Base-by-base conservation (phyloP, 495 filamentous ascomycete species). In the Aspergillus coremiiformis region DNA sequence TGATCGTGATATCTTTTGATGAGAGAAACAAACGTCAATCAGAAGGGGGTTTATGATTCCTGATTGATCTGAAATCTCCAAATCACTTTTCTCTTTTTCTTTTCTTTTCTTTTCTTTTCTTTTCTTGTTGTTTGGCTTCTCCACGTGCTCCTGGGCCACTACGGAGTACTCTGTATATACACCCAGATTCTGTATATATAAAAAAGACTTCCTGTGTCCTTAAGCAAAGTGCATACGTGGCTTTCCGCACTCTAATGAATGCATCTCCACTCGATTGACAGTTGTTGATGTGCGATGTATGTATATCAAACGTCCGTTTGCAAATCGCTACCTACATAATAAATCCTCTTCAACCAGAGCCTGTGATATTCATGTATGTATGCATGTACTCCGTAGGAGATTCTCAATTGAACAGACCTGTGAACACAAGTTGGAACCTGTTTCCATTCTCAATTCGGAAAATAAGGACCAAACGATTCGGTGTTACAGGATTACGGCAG, bases 401-500 rank as follows among this genome's bases (percentile, higher is more conserved):
- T n/a, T n/a, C n/a, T n/a, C n/a, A n/a, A n/a, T n/a, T n/a, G n/a
- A n/a, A n/a, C n/a, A n/a, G n/a, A n/a, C n/a, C n/a, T n/a, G n/a
- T n/a, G n/a, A n/a, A n/a, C n/a, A n/a, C n/a, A n/a, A n/a, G n/a
- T n/a, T n/a, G 20, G 37, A 41, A 41, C 19, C 17, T 3, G 4
- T 21, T 20, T 41, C 30, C 45, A 39, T 49, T 19, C 26, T 44
- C 32, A 29, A 53, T 55, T 39, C 39, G 33, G 47, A 47, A 43
- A 48, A 42, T 30, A 30, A 30, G 41, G 39, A 37, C 33, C 46
- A 53, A 52, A 46, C 33, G 48, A 51, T 30, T 44, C 56, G 57
- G 57, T 37, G 53, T 59, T 55, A 59, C 57, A 55, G 49, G 56
- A 54, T 58, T 59, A 54, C 55, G 44, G 55, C 46, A 49, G 50